A percentile compares a stretch with the other conserved stretches of the same genome.
These are phyloP conservation scores for Lachnellula arida DNA, from an alignment of 2,329 filamentous ascomycete genomes.

Conservation along the genomic window DNA sequence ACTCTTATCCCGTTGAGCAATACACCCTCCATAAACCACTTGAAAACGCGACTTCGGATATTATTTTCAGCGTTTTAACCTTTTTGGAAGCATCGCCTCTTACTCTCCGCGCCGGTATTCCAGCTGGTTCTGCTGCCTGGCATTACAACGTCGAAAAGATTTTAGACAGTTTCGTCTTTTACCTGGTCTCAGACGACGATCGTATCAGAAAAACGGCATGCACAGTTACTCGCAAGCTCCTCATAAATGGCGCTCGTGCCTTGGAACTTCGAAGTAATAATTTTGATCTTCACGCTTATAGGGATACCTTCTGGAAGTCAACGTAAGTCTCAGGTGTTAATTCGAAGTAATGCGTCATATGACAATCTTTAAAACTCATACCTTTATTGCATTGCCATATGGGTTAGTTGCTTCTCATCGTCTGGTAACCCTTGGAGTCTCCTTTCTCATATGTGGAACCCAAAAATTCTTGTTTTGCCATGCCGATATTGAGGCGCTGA, in stretches of 20 bases:
- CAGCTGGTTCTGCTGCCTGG: conserved; percentile 33
- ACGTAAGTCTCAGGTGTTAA: conserved; percentile 27
- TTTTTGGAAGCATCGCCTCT: conserved; percentile 53
- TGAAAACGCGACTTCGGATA: conserved; percentile 37
- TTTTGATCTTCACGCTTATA: conserved; percentile 16
- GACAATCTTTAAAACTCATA: too few species aligned
- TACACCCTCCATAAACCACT: conserved; percentile 37
- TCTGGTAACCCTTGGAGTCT: neutral
- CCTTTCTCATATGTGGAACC: neutral
- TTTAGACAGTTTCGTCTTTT: conserved; percentile 27
- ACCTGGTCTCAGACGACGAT: conserved; percentile 31
- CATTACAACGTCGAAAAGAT: conserved; percentile 32
- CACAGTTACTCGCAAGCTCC: conserved; percentile 26
- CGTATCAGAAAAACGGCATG: conserved; percentile 28
- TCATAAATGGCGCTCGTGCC: conserved; percentile 23
- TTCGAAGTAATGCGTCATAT: too few species aligned
- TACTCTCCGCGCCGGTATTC: conserved; percentile 42
- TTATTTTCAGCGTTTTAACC: conserved; percentile 50
- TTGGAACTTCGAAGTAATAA: conserved; percentile 18
- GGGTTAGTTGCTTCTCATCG: too few species aligned
- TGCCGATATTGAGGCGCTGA: too few species aligned
- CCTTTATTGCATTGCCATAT: too few species aligned
- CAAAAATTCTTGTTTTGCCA: neutral
- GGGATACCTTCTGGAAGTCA: conserved; percentile 33
- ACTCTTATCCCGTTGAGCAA: conserved; percentile 34